These are phyloP conservation scores for Nannizziopsis arthrosporioides DNA, from an alignment of 2,329 filamentous ascomycete genomes.

Conservation along the genomic window DNA sequence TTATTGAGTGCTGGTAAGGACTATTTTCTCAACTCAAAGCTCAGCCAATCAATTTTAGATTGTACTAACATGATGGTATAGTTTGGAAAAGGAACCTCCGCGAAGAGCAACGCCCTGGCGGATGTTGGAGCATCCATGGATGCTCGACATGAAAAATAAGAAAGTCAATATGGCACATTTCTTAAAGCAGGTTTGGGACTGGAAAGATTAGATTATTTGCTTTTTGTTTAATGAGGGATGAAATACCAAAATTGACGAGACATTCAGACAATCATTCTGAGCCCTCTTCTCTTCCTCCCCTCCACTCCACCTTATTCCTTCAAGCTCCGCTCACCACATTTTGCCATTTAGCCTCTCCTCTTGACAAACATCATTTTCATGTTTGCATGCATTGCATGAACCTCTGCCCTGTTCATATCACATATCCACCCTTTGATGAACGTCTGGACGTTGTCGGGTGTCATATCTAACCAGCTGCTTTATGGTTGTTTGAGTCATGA, in stretches of 20 bases:
- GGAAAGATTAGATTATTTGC: conserved; percentile 52
- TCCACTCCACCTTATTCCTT: neutral
- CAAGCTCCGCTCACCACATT: neutral
- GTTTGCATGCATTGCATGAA: neutral
- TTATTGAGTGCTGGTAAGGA: conserved; percentile 96
- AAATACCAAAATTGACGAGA: neutral
- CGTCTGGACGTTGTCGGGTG: conserved; percentile 3
- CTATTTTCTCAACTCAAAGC: conserved; percentile 9
- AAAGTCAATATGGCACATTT: conserved; percentile 97
- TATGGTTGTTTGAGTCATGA: neutral
- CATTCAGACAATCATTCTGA: neutral
- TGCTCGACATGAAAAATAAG: conserved; percentile 89
- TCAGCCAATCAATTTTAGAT: neutral
- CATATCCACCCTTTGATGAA: neutral
- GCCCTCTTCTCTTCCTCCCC: neutral
- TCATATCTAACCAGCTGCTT: neutral
- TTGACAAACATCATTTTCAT: neutral
- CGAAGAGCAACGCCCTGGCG: conserved; percentile 90
- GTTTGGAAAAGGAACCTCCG: conserved; percentile 83
- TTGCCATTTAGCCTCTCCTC: neutral
- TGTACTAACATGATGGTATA: conserved; percentile 28
- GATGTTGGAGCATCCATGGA: conserved; percentile 98
- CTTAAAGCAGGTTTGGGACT: conserved; percentile 90
- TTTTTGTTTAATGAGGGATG: no score
- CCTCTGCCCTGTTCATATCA: neutral